Conservation (phyloP, 2,329 filamentous ascomycete genomes). For the Sporothrix brasiliensis region DNA sequence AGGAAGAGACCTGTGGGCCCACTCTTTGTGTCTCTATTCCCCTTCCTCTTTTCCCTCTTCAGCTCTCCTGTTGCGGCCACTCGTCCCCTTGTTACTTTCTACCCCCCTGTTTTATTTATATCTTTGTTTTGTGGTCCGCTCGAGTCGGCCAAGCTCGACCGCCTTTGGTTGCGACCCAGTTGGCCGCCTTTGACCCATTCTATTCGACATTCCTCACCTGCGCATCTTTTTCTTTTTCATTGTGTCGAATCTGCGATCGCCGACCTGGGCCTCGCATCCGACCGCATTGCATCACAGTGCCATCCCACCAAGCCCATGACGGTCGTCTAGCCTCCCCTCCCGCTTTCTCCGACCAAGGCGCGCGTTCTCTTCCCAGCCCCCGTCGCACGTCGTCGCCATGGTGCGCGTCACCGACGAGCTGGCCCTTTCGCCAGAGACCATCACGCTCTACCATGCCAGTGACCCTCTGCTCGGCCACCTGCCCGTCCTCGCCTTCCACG, state of each 20-base stretch:
- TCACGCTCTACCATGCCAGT: constrained; percentile 85
- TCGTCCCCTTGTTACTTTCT: constrained; percentile 3
- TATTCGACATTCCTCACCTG: constrained; percentile 25
- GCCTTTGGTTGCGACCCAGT: constrained; percentile 28
- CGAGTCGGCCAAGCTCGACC: constrained; percentile 11
- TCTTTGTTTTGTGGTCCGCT: constrained; percentile 25
- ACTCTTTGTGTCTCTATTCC: constrained; percentile 14
- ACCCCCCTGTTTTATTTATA: constrained; percentile 27
- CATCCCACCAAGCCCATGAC: constrained; percentile 20
- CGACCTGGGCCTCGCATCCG: background rate
- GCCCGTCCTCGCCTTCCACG: constrained; percentile 87
- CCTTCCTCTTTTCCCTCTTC: background rate
- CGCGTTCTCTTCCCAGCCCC: background rate
- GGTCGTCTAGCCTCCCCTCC: background rate
- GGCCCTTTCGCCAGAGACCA: constrained; percentile 75
- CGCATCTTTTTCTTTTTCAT: background rate
- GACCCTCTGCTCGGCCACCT: constrained; percentile 81
- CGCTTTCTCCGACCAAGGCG: constrained; percentile 3
- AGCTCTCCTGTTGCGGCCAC: constrained; percentile 6
- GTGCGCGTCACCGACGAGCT: constrained; percentile 79
- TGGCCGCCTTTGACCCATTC: constrained; percentile 23
- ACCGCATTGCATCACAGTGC: background rate
- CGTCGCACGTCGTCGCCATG: constrained; percentile 61
- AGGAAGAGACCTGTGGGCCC: constrained; percentile 22
- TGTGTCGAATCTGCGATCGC: background rate